phyloP scores from a whole-genome alignment of 352 stramenopile species.

The Phytophthora sp. region DNA sequence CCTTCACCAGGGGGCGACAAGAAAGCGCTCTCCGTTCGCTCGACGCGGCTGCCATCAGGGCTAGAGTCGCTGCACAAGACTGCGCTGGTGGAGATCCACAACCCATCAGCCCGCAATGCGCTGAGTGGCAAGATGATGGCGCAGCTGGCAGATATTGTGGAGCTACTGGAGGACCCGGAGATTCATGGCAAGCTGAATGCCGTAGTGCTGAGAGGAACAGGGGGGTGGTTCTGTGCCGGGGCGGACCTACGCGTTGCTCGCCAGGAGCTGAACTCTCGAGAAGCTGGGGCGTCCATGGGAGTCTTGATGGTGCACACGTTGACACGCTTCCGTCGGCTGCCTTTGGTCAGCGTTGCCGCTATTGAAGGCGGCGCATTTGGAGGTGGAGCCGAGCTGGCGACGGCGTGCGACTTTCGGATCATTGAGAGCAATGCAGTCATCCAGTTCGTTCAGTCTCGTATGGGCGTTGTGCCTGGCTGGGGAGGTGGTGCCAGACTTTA shows the following conservation, averaged over 20 bases:
- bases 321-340: constrained; percentile 69
- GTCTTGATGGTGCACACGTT: constrained; percentile 77
- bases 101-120: constrained; percentile 67
- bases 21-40: not conserved
- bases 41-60: constrained; percentile 7
- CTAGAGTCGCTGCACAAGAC: constrained; percentile 41
- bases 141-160: constrained; percentile 71
- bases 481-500: constrained; percentile 74
- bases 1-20: not conserved
- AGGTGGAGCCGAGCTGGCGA: constrained; percentile 83
- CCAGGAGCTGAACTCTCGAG: constrained; percentile 67
- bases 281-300: constrained; percentile 64
- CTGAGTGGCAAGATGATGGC: constrained; percentile 89
- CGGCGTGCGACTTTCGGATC: constrained; percentile 81
- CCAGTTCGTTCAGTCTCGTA: constrained; percentile 80
- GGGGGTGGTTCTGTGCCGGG: constrained; percentile 82
- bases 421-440: constrained; percentile 63
- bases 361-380: constrained; percentile 81
- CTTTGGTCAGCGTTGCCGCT: constrained; percentile 73
- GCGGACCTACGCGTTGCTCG: constrained; percentile 79
- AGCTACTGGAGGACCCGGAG: constrained; percentile 53
- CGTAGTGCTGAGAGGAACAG: constrained; percentile 57
- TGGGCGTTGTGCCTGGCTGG: constrained; percentile 85
- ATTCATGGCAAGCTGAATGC: constrained; percentile 58
- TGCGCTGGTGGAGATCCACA: constrained; percentile 69